phyloP scores from a whole-genome alignment of 2,329 filamentous ascomycete genomes.

The Colletotrichum liriopes region DNA sequence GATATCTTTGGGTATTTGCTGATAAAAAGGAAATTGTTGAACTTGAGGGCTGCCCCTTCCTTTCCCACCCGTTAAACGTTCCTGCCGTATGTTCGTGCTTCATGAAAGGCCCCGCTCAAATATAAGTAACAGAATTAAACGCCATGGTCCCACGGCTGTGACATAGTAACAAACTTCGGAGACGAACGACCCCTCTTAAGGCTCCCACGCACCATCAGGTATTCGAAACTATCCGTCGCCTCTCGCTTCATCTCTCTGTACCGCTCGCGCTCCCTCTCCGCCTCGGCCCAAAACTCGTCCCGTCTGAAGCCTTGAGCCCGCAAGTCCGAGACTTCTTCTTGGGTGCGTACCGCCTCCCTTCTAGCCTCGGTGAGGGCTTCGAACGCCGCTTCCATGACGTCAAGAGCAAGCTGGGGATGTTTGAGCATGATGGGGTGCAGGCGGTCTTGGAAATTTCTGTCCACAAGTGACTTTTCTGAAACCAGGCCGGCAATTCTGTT shows the following conservation, averaged over 20 bases:
- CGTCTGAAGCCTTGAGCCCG: neutral
- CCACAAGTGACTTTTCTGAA: neutral
- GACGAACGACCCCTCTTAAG: neutral
- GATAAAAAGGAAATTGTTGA: neutral
- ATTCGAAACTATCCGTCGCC: neutral
- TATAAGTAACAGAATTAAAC: neutral
- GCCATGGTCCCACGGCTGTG: neutral
- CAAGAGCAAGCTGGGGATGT: constrained; percentile 5
- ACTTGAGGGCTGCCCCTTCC: neutral
- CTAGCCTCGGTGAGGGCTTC: constrained; percentile 1
- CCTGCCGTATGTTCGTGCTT: neutral
- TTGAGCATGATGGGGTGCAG: neutral
- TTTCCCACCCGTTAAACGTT: no score
- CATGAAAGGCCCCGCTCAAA: neutral
- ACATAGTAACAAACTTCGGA: no score
- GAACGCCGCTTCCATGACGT: constrained; percentile 11
- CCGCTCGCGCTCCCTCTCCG: neutral
- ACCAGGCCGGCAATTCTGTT: constrained; percentile 2
- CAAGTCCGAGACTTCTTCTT: neutral
- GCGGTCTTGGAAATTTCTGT: neutral
- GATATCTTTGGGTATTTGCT: neutral
- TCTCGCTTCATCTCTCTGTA: neutral
- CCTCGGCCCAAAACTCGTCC: neutral
- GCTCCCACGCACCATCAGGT: neutral
- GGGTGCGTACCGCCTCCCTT: neutral